Conservation (phyloP, 2,329 filamentous ascomycete genomes). For the Teratosphaeria viscida region DNA sequence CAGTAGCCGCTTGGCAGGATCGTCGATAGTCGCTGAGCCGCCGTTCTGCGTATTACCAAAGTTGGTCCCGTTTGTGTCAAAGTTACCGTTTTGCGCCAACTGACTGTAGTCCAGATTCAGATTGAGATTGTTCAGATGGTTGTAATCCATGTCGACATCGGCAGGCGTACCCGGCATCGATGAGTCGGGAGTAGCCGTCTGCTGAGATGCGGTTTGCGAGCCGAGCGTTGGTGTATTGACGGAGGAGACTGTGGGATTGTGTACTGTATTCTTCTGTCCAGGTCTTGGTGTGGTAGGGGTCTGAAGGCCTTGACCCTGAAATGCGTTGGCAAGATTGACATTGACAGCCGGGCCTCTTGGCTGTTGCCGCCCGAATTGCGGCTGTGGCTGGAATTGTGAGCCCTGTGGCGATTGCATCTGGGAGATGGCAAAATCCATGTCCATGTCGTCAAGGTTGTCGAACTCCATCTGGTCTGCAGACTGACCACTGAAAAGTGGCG, state of each 20-base stretch:
- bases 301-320: constrained; percentile 59
- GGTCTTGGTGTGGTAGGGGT: constrained; percentile 77
- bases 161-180: constrained; percentile 60
- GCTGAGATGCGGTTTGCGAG: constrained; percentile 56
- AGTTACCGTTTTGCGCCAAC: constrained; percentile 30
- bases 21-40: constrained; percentile 57
- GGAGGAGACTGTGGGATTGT: constrained; percentile 93
- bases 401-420: constrained; percentile 27
- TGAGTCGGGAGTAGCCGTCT: constrained; percentile 52
- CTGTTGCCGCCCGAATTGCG: constrained; percentile 46
- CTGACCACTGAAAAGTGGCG: constrained; percentile 24
- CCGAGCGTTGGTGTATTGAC: constrained; percentile 90
- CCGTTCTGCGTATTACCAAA: constrained; percentile 49
- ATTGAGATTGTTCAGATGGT: constrained; percentile 30
- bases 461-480: constrained; percentile 23
- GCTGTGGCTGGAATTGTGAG: constrained; percentile 34
- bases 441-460: constrained; percentile 78
- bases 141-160: constrained; percentile 40
- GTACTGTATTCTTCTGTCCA: constrained; percentile 56
- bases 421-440: constrained; percentile 71
- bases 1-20: constrained; percentile 87
- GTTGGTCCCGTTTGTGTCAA: constrained; percentile 13
- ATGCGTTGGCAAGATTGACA: constrained; percentile 63
- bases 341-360: constrained; percentile 60
- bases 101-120: constrained; percentile 25